Base-by-base conservation (phyloP, 345 rosid species). In the Pugionium dolabratum region DNA sequence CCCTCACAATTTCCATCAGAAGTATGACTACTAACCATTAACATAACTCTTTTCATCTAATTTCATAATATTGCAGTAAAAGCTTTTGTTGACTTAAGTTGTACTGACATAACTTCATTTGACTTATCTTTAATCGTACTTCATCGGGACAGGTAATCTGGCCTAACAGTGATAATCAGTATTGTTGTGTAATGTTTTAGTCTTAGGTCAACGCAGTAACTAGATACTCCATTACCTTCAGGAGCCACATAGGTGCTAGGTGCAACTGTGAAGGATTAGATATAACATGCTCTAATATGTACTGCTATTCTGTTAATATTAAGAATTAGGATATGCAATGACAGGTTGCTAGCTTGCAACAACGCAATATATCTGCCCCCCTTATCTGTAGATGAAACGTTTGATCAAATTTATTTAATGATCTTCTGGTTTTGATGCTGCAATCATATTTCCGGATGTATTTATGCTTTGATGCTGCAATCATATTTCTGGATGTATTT, bases 21-120 rank as follows among this genome's bases (percentile, higher is more conserved):
- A 86, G 99, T 90, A 94, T 75, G 97, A 84, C 85, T 88, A 84
- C 95, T 94, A 88, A 90, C 89, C 83, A 85, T 94, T 94, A 87
- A 94, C 99, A 85, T 85, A 87, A 94, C 97, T 86, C 78, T 85
- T 79, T 79, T 74, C 80, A 74, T 87, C 88, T 87, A 82, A 84
- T 83, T 18, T 82, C 40, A 31, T 85, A 71, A 73, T 81, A 68
- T 47, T 59, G 8, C 52, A 29, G 59, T 75, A 64, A 70, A 78
- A 80, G 75, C 76, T 79, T 40, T 7, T 30, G 54, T 88, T 84
- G 82, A 85, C 71, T 52, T 55, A 7, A 59, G 51, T 71, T 70
- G 56, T 83, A 60, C 84, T 84, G 78, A 87, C 90, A 34, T 76
- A 78, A 80, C 83, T 46, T 84, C 51, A 35, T 71, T 76, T 83